phyloP scores from a whole-genome alignment of 139 green algal genomes.

The Tetratostichococcus sp. region DNA sequence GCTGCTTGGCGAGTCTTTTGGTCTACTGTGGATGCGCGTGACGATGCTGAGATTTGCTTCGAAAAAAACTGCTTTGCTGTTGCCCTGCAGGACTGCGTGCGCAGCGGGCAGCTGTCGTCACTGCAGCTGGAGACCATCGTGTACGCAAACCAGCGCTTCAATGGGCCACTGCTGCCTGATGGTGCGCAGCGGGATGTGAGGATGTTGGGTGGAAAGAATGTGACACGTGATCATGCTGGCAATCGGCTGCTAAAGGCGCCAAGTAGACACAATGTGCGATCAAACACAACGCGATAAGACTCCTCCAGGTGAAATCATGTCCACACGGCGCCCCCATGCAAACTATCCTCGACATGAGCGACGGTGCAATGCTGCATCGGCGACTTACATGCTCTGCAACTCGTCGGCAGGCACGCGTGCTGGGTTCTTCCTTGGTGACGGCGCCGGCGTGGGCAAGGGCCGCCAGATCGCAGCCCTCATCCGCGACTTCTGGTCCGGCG shows the following conservation, averaged over 20 bases:
- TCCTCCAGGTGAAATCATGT: no score
- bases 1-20: no score
- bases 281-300: no score
- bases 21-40: no score
- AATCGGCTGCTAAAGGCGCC: background rate
- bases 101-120: constrained; percentile 37
- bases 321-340: no score
- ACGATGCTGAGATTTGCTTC: no score
- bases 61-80: no score
- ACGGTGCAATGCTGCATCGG: background rate
- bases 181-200: no score
- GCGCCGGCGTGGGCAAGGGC: constrained; percentile 81
- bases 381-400: background rate
- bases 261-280: no score
- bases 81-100: constrained; percentile 15
- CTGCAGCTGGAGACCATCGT: constrained; percentile 75
- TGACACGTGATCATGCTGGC: no score
- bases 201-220: no score
- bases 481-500: constrained; percentile 29
- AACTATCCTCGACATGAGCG: no score
- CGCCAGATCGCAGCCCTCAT: constrained; percentile 67
- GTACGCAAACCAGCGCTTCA: constrained; percentile 72
- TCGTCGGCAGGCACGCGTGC: constrained; percentile 7
- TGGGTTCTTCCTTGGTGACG: constrained; percentile 77
- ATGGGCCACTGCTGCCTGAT: constrained; percentile 7